phyloP scores from a whole-genome alignment of 192 early-diverging fungal genomes.

The Podila horticola region DNA sequence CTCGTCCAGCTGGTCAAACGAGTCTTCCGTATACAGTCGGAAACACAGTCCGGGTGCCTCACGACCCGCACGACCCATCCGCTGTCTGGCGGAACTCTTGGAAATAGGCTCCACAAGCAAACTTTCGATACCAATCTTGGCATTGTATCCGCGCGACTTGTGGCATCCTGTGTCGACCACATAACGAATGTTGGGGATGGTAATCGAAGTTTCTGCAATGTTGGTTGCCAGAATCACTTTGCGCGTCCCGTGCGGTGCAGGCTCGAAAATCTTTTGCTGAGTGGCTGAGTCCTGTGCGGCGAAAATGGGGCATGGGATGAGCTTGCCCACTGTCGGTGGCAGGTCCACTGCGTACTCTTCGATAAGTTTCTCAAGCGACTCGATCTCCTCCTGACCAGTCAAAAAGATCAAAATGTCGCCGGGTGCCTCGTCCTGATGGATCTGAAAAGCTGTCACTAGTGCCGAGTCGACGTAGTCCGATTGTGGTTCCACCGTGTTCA shows the following conservation, averaged over 20 bases:
- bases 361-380: constrained; percentile 86
- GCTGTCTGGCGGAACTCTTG: constrained; percentile 90
- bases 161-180: constrained; percentile 95
- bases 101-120: constrained; percentile 89
- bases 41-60: constrained; percentile 93
- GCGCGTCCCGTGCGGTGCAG: constrained; percentile 82
- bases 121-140: constrained; percentile 91
- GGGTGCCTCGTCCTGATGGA: constrained; percentile 84
- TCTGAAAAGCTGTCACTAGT: constrained; percentile 86
- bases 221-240: constrained; percentile 98
- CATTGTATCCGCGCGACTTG: constrained; percentile 90
- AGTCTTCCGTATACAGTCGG: constrained; percentile 90
- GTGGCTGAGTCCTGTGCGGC: constrained; percentile 90
- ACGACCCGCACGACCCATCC: constrained; percentile 95
- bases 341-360: constrained; percentile 74
- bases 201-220: constrained; percentile 98
- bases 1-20: constrained; percentile 78
- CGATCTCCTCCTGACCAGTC: constrained; percentile 96
- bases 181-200: constrained; percentile 93
- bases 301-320: constrained; percentile 91
- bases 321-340: constrained; percentile 57
- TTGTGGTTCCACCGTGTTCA: constrained; percentile 81
- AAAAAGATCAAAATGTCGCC: constrained; percentile 97
- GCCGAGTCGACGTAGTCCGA: constrained; percentile 94
- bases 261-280: constrained; percentile 91